Percentiles rank a stretch among this genome's conserved stretches.
Evolutionary conservation across 805 yeast species (phyloP).

Genomic region (Clavispora santaluciae): DNA sequence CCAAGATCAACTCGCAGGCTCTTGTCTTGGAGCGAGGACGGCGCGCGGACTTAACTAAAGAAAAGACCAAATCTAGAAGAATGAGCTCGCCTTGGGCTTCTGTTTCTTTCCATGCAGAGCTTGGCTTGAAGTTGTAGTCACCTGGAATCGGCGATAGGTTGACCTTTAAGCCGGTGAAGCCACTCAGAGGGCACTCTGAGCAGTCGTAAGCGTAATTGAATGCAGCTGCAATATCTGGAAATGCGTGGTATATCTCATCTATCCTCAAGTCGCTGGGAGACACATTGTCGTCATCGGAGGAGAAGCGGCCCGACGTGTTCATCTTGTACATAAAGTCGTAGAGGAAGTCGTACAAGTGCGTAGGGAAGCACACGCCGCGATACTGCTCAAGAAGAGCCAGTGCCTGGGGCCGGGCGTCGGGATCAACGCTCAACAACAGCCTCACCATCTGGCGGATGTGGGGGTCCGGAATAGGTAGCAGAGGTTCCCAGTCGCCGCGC

Average conservation of each 20-base stretch:
- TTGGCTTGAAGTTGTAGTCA: conserved; percentile 39
- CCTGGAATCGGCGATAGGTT: conserved; percentile 49
- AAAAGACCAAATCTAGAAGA: conserved; percentile 51
- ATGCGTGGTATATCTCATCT: conserved; percentile 54
- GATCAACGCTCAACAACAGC: conserved; percentile 62
- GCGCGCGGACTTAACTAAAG: conserved; percentile 57
- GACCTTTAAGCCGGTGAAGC: conserved; percentile 31
- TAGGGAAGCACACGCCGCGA: conserved; percentile 55
- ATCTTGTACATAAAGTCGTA: conserved; percentile 55
- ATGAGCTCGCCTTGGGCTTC: conserved; percentile 51
- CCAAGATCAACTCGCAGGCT: conserved; percentile 72
- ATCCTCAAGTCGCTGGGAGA: conserved; percentile 45
- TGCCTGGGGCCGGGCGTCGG: conserved; percentile 55
- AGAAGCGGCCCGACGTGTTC: conserved; percentile 20
- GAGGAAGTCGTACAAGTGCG: conserved; percentile 60
- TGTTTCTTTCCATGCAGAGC: conserved; percentile 18
- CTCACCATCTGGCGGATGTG: conserved; percentile 50
- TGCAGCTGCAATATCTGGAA: conserved; percentile 37
- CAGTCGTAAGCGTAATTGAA: conserved; percentile 20
- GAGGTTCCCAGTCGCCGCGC: conserved; percentile 62
- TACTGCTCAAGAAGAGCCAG: conserved; percentile 47
- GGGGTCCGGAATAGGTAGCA: conserved; percentile 50
- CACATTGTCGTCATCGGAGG: conserved; percentile 9
- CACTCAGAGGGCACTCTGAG: neutral
- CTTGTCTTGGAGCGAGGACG: conserved; percentile 56